Base-by-base conservation (phyloP, 176 grass and related monocot genomes). In the Ampelocalamus luodianensis region DNA sequence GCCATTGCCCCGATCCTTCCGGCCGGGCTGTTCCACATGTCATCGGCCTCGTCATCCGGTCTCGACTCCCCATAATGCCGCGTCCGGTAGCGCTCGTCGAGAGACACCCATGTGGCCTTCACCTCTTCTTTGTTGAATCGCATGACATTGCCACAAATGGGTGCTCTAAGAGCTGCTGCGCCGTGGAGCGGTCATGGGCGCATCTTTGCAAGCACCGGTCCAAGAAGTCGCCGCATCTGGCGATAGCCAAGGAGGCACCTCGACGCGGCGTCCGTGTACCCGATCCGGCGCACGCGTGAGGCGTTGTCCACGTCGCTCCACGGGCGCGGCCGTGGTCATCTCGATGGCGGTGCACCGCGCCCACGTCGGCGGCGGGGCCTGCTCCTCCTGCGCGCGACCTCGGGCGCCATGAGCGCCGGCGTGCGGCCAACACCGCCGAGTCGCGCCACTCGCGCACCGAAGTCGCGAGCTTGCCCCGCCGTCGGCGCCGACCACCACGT, bases 381-480 rank as follows among this genome's bases (percentile, higher is more conserved):
- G 89, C 86, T 83, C 42, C 92, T 86, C 12, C 86, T 90, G 24
- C 93, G 83, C 6, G 85, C 88, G 2, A 90, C 93, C 72, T 95
- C 93, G 2, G 92, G 89, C 20, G 89, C 87, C 92, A 94, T 89
- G 77, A 91, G 90, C 82, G 81, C 66, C 55, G 81, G 87, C 8
- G 87, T 92, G 5, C 90, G 90, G 1, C 68, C 79, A 53, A n/a
- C n/a, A n/a, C n/a, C 36, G 36, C 54, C 29, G 18, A 40, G n/a
- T 68, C 20, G 0, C 18, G 3, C 72, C 60, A 7, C 12, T 32
- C 76, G n/a, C n/a, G n/a, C n/a, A n/a, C n/a, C n/a, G 90, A 83
- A 69, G 92, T 87, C 0, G 90, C 87, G 12, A 94, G 81, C 76
- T 83, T 91, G 4, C 80, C 89, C 1, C 76, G 79, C 6, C 84